Evolutionary conservation across 2,329 filamentous ascomycete species (phyloP).

Genomic region (Colletotrichum ledebouriae): DNA sequence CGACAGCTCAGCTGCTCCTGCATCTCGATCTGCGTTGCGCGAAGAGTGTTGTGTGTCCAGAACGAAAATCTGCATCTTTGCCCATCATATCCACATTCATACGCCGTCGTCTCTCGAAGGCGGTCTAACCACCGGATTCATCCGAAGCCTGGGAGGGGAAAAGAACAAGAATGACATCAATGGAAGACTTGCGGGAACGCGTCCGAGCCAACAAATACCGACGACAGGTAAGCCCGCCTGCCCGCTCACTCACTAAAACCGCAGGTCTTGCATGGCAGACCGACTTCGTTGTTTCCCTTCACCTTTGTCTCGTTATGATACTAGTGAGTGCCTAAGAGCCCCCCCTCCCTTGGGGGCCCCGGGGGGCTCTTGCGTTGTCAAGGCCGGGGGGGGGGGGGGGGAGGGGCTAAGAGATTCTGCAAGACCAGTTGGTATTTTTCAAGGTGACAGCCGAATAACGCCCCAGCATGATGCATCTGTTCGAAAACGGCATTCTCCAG

Average conservation of each 20-base stretch:
- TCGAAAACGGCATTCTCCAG: constrained; percentile 13
- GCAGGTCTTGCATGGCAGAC: background rate
- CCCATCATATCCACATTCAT: constrained; percentile 10
- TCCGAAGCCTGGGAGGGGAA: constrained; percentile 6
- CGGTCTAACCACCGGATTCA: constrained; percentile 23
- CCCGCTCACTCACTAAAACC: background rate
- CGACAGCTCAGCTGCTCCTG: constrained; percentile 14
- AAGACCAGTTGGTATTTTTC: constrained; percentile 1
- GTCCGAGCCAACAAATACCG: constrained; percentile 37
- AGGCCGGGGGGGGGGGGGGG: background rate
- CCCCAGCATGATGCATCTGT: constrained; percentile 26
- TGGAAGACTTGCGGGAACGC: constrained; percentile 27
- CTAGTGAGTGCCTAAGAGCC: background rate
- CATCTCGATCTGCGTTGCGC: constrained; percentile 19
- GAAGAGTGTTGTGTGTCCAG: background rate
- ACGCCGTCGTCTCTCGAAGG: constrained; percentile 1
- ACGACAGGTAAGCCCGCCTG: constrained; percentile 3
- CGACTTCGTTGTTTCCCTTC: background rate
- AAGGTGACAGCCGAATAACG: constrained; percentile 23
- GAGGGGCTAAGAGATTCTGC: background rate
- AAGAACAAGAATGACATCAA: constrained; percentile 4
- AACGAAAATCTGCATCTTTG: constrained; percentile 11
- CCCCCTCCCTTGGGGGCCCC: background rate
- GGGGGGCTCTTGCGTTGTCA: background rate
- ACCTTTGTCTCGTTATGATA: background rate